Conservation (phyloP, 768 basidiomycete genomes). For the Kondoa subrosea region DNA sequence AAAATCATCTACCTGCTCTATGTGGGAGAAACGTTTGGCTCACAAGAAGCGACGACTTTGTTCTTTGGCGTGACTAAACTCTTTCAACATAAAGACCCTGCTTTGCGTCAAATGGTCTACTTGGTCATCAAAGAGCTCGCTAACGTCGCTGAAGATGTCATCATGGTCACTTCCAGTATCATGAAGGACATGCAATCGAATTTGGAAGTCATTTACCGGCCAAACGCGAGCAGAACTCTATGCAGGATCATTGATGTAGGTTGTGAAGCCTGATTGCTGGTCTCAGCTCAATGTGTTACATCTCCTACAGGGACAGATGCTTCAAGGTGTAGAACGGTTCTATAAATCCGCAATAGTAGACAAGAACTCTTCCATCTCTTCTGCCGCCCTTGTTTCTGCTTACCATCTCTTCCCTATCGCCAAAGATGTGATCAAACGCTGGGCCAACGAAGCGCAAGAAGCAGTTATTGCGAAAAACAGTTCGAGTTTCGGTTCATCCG, state of each 20-base stretch:
- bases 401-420: slow-evolving; percentile 89
- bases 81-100: slow-evolving; percentile 97
- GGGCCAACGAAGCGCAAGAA: slow-evolving; percentile 98
- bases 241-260: slow-evolving; percentile 93
- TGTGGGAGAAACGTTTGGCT: slow-evolving; percentile 81
- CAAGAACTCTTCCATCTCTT: slow-evolving; percentile 83
- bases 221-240: slow-evolving; percentile 89
- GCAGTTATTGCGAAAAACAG: slow-evolving; percentile 77
- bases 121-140: slow-evolving; percentile 95
- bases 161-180: slow-evolving; percentile 98
- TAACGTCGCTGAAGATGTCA: slow-evolving; percentile 89
- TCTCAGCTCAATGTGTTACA: background rate
- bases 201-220: slow-evolving; percentile 92
- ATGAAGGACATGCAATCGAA: slow-evolving; percentile 99
- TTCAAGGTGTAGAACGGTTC: slow-evolving; percentile 94
- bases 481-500: slow-evolving; percentile 24
- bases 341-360: slow-evolving; percentile 99
- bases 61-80: slow-evolving; percentile 99
- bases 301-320: slow-evolving; percentile 75
- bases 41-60: slow-evolving; percentile 89
- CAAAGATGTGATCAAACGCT: slow-evolving; percentile 89
- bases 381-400: slow-evolving; percentile 87
- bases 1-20: slow-evolving; percentile 92
- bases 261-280: slow-evolving; percentile 23
- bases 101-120: slow-evolving; percentile 93